Percentiles rank a stretch among this genome's conserved stretches.
phyloP scores from a whole-genome alignment of 1,139 yeast species.

The Scheffersomyces quercinus region DNA sequence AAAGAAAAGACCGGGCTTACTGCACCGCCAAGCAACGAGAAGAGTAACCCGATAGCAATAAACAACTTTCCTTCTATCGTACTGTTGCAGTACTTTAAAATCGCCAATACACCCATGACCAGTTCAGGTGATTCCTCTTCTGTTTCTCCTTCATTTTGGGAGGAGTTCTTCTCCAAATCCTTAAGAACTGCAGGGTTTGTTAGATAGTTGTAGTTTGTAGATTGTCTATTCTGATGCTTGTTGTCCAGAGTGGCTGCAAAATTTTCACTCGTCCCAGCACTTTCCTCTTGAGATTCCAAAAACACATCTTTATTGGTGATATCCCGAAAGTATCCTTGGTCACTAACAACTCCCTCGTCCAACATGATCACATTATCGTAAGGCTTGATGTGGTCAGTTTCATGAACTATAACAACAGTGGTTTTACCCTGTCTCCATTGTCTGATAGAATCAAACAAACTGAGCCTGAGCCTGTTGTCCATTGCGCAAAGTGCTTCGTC shows the following conservation, averaged over 20 bases:
- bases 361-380: constrained; percentile 59
- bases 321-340: constrained; percentile 16
- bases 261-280: neutral
- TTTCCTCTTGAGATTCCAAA: neutral
- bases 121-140: constrained; percentile 6
- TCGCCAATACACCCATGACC: constrained; percentile 28
- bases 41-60: constrained; percentile 51
- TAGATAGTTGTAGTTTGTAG: constrained; percentile 14
- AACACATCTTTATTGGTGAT: constrained; percentile 12
- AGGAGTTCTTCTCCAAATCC: constrained; percentile 17
- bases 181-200: constrained; percentile 26
- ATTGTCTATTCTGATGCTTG: neutral
- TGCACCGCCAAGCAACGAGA: constrained; percentile 59
- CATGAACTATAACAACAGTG: constrained; percentile 82
- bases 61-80: constrained; percentile 35
- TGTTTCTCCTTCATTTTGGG: constrained; percentile 1
- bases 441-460: constrained; percentile 50
- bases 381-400: constrained; percentile 52
- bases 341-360: constrained; percentile 56
- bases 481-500: constrained; percentile 89
- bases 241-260: neutral
- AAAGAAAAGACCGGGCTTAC: constrained; percentile 77
- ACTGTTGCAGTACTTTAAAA: constrained; percentile 35
- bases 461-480: constrained; percentile 51
- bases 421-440: constrained; percentile 68